Percentiles rank a stretch among this genome's conserved stretches.
phyloP scores from a whole-genome alignment of 2,329 filamentous ascomycete genomes.

The Curvularia lunata region DNA sequence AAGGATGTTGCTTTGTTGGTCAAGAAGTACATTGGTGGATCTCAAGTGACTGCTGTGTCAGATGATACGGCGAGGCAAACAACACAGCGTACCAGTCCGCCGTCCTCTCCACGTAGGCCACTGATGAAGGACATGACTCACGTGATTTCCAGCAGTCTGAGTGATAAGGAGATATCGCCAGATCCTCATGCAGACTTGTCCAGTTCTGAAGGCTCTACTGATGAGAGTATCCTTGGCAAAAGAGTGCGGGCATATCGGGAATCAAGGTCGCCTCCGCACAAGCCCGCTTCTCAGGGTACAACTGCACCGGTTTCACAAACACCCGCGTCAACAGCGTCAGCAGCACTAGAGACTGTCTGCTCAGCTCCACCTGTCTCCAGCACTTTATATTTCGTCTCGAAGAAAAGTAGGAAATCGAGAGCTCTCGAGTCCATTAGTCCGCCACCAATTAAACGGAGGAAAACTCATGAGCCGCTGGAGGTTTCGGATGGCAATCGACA shows the following conservation, averaged over 20 bases:
- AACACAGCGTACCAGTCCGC: slow-evolving; percentile 26
- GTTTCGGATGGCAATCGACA: slow-evolving; percentile 15
- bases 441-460: slow-evolving; percentile 28
- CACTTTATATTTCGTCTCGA: neutral
- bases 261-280: neutral
- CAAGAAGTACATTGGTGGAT: slow-evolving; percentile 26
- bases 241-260: slow-evolving; percentile 28
- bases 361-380: neutral
- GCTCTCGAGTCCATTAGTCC: slow-evolving; percentile 24
- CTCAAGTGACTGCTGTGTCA: slow-evolving; percentile 25
- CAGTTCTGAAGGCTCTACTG: slow-evolving; percentile 20
- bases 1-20: slow-evolving; percentile 39
- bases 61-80: slow-evolving; percentile 32
- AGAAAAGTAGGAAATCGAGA: slow-evolving; percentile 14
- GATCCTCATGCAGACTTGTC: slow-evolving; percentile 10
- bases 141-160: neutral
- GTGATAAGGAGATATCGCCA: slow-evolving; percentile 4
- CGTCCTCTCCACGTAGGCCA: slow-evolving; percentile 12
- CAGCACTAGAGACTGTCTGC: neutral
- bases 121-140: neutral
- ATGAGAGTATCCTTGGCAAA: slow-evolving; percentile 30
- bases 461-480: slow-evolving; percentile 19
- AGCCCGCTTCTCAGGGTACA: neutral
- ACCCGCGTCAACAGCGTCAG: neutral
- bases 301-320: neutral